Evolutionary conservation across 2,329 filamentous ascomycete genomes (phyloP), one percentile per base, ranked within the genome.

Genomic region (Claviceps quebecensis): DNA sequence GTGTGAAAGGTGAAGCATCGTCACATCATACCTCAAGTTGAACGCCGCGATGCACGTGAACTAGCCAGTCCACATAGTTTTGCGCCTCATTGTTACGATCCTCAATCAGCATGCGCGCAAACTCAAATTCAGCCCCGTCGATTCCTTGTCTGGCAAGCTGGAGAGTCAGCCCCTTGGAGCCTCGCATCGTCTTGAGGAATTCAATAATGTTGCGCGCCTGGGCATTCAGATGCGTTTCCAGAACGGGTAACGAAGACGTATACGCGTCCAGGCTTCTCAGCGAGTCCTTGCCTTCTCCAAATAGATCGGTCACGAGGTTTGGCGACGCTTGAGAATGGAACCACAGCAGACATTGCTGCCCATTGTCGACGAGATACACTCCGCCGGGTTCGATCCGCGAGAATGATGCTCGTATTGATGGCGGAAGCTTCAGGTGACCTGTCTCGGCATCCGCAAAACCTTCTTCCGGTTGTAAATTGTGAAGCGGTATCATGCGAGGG

Each of bases 61-160:
- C 93, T 61, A 98, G 74, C 93, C 93, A 98, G 70, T 98, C 93
- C 37, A 97, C 93, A 68, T 97, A 98, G 64, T 87, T 95, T 70
- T 95, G 90, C 38, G 93, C 93, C 71, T 98, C 93, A 59, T 95
- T 95, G 67, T 97, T 97, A 57, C 93, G 80, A 64, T 98, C 93
- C 69, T 98, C 93, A 36, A 95, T 82, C 58, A 98, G 69, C 69
- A 94, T 74, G 50, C 90, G 76, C 7, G 93, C 93, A 72, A 97
- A 98, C 67, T 98, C 93, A 61, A 89, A 97, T 67, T 98, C 93
- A 3, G 90, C 87, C 1, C 93, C 93, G 62, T 98, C 93, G 4
- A 97, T 75, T 0, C 90, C 90, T 68, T 97, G 93, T 53, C 93
- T 73, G 7, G 93, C 93, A 47, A 98, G 75, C 68, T 97, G 93